Evolutionary conservation across 371 early-diverging fungal genomes (phyloP), one percentile per base, ranked within the genome.

Genomic region (Sanchytrium tribonematis): DNA sequence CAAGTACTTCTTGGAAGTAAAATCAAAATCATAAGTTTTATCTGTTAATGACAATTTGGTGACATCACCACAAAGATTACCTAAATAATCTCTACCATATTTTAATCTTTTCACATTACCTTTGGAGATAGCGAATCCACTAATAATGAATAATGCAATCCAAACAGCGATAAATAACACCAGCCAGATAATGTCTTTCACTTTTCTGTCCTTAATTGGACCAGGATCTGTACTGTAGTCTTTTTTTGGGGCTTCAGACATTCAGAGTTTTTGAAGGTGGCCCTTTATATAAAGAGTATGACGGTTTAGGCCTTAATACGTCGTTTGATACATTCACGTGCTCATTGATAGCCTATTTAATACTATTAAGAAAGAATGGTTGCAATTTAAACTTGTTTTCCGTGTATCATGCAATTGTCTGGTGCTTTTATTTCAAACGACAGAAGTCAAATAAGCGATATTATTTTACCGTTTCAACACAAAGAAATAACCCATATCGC

Each of bases 61-160:
- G 29, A 16, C 0, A 22, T 30, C 29, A 0, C 73, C 73, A 31
- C 73, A 73, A n/a, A 70, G n/a, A 68, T 73, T 73, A n/a, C 72
- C 72, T 48, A 16, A 16, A 31, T 66, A 29, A 31, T 73, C 73
- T 30, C 17, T 30, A n/a, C 73, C 73, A 66, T 71, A 72, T 1
- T 29, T 65, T 17, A 69, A 69, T 12, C 71, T 31, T 17, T 70
- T 30, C 67, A 17, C 31, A 29, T 72, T 70, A 0, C 68, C 68
- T 28, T 48, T 22, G 17, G 67, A 30, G 29, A 73, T 71, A 32
- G 73, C 69, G n/a, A 73, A 66, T 27, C 17, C 29, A 27, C 29
- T 17, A 66, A 73, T 30, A 0, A 72, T 67, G 27, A 66, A 28
- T 73, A 73, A 73, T 27, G 73, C 73, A 30, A 29, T 30, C 73